Evolutionary conservation across 2,329 filamentous ascomycete genomes (phyloP), one percentile per base, ranked within the genome.

Genomic region (Neurospora sp.): DNA sequence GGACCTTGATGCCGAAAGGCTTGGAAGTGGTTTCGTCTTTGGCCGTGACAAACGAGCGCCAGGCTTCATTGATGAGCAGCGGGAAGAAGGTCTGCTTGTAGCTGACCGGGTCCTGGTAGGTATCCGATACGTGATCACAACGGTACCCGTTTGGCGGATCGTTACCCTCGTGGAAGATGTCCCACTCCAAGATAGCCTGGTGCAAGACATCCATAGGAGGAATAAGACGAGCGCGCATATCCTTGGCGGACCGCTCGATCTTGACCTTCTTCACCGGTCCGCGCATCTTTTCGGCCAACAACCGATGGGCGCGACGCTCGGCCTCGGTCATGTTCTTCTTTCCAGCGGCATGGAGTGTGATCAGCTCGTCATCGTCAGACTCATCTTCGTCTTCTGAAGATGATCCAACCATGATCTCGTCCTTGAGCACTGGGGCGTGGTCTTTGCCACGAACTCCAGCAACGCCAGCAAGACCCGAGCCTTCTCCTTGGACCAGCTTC

Each of bases 11-110:
- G 71, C 93, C 93, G 76, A 97, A 96, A 0, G 92, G 84, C 77
- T 91, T 93, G 73, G 89, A 89, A 23, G 87, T 91, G 67, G 90
- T 88, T 79, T 99, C 96, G 76, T 97, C 93, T 78, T 94, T 94
- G 23, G 92, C 88, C 67, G 93, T 94, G 68, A 96, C 90, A 78
- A 99, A 96, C 4, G 92, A 92, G 77, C 96, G 92, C 96, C 96
- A 99, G 38, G 95, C 95, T 82, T 99, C 96, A 36, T 97, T 90
- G 38, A 96, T 89, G 40, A 99, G 85, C 28, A 99, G 84, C 6
- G 95, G 94, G 74, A 96, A 90, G 79, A 99, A 99, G 0, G 93
- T 97, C 71, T 88, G 85, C 78, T 96, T 92, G 78, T 99, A 99
- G 67, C 92, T 89, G 62, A 82, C 82, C 0, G 93, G 91, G 74